Base-by-base conservation (phyloP, 2,329 filamentous ascomycete genomes). In the Monilinia aucupariae region DNA sequence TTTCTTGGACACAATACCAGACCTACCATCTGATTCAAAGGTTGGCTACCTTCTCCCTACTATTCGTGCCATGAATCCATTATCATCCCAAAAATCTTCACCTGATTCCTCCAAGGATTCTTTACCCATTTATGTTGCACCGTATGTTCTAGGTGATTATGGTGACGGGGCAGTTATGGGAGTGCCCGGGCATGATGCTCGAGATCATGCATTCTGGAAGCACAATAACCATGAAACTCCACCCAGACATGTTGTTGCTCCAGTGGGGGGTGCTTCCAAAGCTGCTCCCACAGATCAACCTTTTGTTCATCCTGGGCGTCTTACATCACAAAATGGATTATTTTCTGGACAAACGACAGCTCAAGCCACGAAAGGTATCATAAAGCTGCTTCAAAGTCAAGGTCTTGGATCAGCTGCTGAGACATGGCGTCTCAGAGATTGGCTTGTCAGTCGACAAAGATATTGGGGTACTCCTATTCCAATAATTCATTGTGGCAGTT, bases 391-490 rank as follows among this genome's bases (percentile, higher is more conserved):
- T 2, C 76, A 83, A 65, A 70, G 74, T 3, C 75, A 78, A 3
- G 81, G 79, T 1, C 77, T 85, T n/a, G 90, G 85, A 12, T 79
- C 84, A 63, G 74, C 78, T n/a, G 79, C 83, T 10, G 85, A 90
- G 64, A 89, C 85, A 65, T 96, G 91, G 90, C 85, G 89, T 59
- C 80, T 96, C 32, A 81, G 91, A 64, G 92, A 96, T 75, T 96
- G 92, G 92, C 79, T 96, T 62, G 88, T 96, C 70, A 96, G 91
- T 73, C 85, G 92, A n/a, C 92, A 96, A 75, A 81, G 92, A 67
- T 96, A 96, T 74, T 96, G 92, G 92, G 92, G 92, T 17, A 85
- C 91, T 0, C 92, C 92, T 0, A 96, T 96, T 60, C 92, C 92
- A 22, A 92, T 96, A 60, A 80, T 96, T 43, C 91, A 96, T 76